Conservation (phyloP, 164 flowering plant species). For the Warburgia ugandensis region DNA sequence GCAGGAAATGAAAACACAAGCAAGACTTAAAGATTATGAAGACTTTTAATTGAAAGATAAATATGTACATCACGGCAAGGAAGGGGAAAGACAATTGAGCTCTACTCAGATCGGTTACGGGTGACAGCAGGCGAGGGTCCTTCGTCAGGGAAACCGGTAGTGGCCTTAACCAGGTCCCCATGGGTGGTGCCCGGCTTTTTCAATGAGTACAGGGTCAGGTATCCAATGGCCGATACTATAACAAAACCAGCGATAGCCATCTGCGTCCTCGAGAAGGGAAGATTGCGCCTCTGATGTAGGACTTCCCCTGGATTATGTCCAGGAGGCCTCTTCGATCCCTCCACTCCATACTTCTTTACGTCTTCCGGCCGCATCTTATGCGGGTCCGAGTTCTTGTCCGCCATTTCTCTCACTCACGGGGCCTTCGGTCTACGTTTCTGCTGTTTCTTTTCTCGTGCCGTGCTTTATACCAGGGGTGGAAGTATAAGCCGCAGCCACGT, state of each 20-base stretch:
- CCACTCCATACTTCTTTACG: slow-evolving; percentile 1
- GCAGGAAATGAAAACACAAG: too few species aligned
- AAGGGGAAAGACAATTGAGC: too few species aligned
- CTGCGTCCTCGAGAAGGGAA: slow-evolving; percentile 7
- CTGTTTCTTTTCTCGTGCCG: neutral
- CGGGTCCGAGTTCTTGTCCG: slow-evolving; percentile 3
- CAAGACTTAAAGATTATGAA: too few species aligned
- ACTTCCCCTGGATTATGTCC: slow-evolving; percentile 7
- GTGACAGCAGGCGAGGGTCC: slow-evolving; percentile 1
- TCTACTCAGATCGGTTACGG: too few species aligned
- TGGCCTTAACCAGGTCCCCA: slow-evolving; percentile 9
- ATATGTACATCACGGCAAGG: too few species aligned
- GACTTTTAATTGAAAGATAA: too few species aligned
- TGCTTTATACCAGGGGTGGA: too few species aligned
- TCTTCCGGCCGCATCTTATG: slow-evolving; percentile 3
- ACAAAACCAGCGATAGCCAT: slow-evolving; percentile 9
- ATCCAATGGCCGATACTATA: slow-evolving; percentile 6
- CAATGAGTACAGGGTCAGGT: slow-evolving; percentile 15
- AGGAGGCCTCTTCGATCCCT: slow-evolving; percentile 9
- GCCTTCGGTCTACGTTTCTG: neutral
- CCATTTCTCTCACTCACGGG: neutral
- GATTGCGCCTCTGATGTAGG: slow-evolving; percentile 15
- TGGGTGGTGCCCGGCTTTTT: slow-evolving; percentile 12
- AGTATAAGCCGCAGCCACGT: too few species aligned
- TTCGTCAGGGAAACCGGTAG: slow-evolving; percentile 2